Conservation (phyloP, 441 rosid species). For the Erodium texanum region DNA sequence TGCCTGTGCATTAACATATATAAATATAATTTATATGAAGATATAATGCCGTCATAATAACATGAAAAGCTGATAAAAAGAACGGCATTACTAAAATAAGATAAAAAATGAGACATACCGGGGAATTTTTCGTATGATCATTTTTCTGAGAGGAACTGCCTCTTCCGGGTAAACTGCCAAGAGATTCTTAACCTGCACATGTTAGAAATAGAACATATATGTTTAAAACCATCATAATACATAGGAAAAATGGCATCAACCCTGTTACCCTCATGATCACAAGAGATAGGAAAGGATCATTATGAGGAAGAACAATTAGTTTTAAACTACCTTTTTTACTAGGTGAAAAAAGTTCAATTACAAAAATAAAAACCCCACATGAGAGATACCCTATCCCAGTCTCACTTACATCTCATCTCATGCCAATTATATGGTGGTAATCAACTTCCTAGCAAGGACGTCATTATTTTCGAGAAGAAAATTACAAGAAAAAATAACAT, state of each 20-base stretch:
- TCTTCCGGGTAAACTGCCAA: conserved; percentile 81
- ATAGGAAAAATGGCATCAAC: background rate
- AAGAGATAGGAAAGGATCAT: background rate
- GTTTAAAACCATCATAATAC: background rate
- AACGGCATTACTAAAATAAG: background rate
- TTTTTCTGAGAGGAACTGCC: conserved; percentile 65
- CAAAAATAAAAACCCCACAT: background rate
- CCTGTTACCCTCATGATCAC: background rate
- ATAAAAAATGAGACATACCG: conserved; percentile 35
- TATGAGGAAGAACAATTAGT: background rate
- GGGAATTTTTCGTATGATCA: conserved; percentile 78
- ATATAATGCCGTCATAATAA: background rate
- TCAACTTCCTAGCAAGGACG: background rate
- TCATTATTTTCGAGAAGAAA: too few species aligned
- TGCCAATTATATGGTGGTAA: background rate
- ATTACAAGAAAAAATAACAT: background rate
- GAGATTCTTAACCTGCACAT: conserved; percentile 64
- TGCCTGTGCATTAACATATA: background rate
- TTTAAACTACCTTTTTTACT: background rate
- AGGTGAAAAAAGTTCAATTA: background rate
- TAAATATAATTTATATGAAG: background rate
- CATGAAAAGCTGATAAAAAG: background rate
- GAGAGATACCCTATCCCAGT: background rate
- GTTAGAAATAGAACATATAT: background rate
- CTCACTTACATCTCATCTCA: background rate